phyloP scores from a whole-genome alignment of 2,329 filamentous ascomycete species.

The Diaporthe sp. region DNA sequence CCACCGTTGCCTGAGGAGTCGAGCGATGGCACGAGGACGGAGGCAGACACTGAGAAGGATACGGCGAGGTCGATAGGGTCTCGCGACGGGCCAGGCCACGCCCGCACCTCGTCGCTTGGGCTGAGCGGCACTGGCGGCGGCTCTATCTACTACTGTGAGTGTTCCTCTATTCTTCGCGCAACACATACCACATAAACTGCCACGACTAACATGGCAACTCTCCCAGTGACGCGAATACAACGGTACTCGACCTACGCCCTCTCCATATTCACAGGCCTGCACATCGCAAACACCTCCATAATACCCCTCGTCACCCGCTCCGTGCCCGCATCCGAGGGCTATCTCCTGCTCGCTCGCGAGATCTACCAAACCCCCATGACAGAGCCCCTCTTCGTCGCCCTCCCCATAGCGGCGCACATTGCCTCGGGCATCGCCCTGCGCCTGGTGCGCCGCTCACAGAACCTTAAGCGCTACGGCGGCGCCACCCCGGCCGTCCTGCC shows the following conservation, averaged over 20 bases:
- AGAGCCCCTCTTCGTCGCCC: constrained; percentile 82
- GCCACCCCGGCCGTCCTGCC: constrained; percentile 67
- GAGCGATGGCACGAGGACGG: constrained; percentile 22
- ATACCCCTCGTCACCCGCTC: constrained; percentile 82
- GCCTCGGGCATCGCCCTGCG: constrained; percentile 82
- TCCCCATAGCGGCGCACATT: constrained; percentile 82
- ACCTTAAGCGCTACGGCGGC: constrained; percentile 81
- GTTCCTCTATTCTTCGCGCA: neutral
- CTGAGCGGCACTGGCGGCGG: constrained; percentile 75
- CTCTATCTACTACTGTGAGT: constrained; percentile 81
- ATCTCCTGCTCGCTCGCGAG: constrained; percentile 90
- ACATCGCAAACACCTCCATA: constrained; percentile 84
- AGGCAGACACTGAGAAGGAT: constrained; percentile 12
- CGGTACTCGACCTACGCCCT: constrained; percentile 91
- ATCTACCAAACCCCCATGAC: constrained; percentile 88
- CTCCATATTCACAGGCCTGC: constrained; percentile 79
- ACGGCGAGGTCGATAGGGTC: constrained; percentile 16
- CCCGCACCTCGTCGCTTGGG: constrained; percentile 59
- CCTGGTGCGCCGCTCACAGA: constrained; percentile 78
- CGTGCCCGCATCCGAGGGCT: constrained; percentile 81
- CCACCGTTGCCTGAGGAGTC: constrained; percentile 53
- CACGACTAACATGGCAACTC: neutral
- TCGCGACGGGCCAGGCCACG: constrained; percentile 39
- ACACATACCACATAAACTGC: neutral
- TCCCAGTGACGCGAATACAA: constrained; percentile 77